phyloP scores from a whole-genome alignment of 768 basidiomycete genomes.

The Suillus sp. region DNA sequence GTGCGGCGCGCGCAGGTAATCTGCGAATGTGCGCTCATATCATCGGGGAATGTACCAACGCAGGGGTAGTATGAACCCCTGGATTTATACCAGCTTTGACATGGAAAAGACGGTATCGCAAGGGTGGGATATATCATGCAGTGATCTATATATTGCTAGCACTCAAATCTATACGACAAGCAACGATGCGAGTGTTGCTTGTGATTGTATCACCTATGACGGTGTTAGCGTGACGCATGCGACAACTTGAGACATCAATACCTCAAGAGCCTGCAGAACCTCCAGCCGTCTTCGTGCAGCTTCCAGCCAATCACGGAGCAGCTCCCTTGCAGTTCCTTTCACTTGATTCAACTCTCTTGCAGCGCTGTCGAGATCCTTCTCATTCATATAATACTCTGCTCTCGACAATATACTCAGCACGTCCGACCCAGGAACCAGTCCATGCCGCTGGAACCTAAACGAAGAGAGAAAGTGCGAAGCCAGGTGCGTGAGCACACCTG shows the following conservation, averaged over 20 bases:
- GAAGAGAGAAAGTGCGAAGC: constrained; percentile 76
- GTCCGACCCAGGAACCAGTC: constrained; percentile 71
- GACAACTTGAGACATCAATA: constrained; percentile 29
- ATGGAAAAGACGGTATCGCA: constrained; percentile 15
- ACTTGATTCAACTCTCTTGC: constrained; percentile 91
- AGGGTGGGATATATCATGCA: constrained; percentile 22
- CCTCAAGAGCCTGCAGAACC: constrained; percentile 91
- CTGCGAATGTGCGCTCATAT: constrained; percentile 75
- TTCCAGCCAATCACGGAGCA: constrained; percentile 87
- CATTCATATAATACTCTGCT: constrained; percentile 85
- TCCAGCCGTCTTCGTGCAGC: constrained; percentile 87
- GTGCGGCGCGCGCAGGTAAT: constrained; percentile 85
- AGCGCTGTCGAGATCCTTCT: constrained; percentile 86
- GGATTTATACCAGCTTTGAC: not conserved
- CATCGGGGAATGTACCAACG: constrained; percentile 11
- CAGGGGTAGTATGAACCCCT: not conserved
- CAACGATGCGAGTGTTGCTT: constrained; percentile 82
- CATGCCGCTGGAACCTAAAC: constrained; percentile 79
- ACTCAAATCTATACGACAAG: constrained; percentile 59
- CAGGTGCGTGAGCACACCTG: constrained; percentile 84
- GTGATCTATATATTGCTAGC: constrained; percentile 22
- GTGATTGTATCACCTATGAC: constrained; percentile 72
- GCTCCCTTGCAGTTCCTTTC: constrained; percentile 71
- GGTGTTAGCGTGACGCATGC: constrained; percentile 17
- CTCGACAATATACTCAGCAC: constrained; percentile 85